Evolutionary conservation across 2,329 filamentous ascomycete species (phyloP), one percentile per base, ranked within the genome.

Genomic region (Penicillium capsulatum): DNA sequence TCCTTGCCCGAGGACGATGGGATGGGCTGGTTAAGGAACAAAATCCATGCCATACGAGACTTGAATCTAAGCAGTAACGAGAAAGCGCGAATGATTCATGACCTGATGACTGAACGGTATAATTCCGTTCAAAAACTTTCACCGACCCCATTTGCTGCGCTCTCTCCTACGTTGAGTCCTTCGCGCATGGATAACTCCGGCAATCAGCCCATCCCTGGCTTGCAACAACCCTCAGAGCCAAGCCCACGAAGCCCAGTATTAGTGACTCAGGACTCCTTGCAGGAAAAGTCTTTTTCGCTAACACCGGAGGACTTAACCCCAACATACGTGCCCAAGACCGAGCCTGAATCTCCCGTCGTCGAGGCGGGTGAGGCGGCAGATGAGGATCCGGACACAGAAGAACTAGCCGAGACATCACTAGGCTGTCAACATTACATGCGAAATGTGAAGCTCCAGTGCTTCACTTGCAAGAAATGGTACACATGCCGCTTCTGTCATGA

Each of bases 401-500:
- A 77, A 49, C 59, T 74, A 36, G 63, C 74, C 5, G 73, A 73
- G 15, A 71, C 67, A 3, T 69, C 73, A 19, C 68, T 96, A 4
- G 92, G 92, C 1, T 98, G 92, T 63, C 75, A 83, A 55, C 92
- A 98, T 66, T 98, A 98, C 64, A 87, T 86, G 59, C 81, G 92
- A 48, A 97, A 97, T 55, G 88, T 98, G 54, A 97, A 97, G 65
- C 71, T 97, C 22, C 90, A 98, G 67, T 98, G 92, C 64, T 87
- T 80, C 50, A 83, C 85, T 17, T 98, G 92, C 67, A 79, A 83
- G 54, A 83, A 79, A 56, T 98, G 92, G 92, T 94, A 96, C 59
- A 86, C 91, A 0, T 98, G 92, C 62, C 83, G 92, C 13, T 84
- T 97, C 59, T 98, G 92, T 59, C 92, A 98, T 59, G 89, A 98